Conservation (phyloP, 176 grass and related monocot genomes). For the Metroxylon sagu region DNA sequence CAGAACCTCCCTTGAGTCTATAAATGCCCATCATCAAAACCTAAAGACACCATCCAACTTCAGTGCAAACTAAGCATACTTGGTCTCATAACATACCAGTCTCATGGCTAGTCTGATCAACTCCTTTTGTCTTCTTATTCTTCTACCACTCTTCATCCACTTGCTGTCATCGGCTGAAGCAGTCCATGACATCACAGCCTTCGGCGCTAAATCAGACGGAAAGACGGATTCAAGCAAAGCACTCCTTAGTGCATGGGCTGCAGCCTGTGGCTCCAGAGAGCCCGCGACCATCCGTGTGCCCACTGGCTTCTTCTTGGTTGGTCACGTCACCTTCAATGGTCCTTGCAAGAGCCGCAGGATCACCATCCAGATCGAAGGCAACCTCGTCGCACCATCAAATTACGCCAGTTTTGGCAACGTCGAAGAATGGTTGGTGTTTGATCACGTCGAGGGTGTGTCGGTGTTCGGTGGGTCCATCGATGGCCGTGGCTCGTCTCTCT, state of each 20-base stretch:
- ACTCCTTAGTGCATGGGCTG: constrained; percentile 57
- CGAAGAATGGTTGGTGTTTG: constrained; percentile 57
- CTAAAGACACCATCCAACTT: no score
- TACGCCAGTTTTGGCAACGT: constrained; percentile 17
- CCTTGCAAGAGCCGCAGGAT: constrained; percentile 49
- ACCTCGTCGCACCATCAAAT: constrained; percentile 35
- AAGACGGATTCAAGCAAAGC: constrained; percentile 35
- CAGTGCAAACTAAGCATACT: no score
- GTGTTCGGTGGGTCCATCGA: constrained; percentile 63
- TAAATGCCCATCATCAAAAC: no score
- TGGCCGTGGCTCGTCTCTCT: constrained; percentile 59
- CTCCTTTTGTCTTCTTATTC: constrained; percentile 17
- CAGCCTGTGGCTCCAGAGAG: constrained; percentile 48
- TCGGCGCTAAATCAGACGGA: constrained; percentile 57
- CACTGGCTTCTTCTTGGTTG: constrained; percentile 41
- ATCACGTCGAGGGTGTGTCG: constrained; percentile 45
- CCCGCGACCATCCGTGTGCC: constrained; percentile 52
- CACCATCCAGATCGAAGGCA: constrained; percentile 47
- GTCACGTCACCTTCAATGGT: constrained; percentile 39
- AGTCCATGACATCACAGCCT: constrained; percentile 46
- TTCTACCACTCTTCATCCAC: not conserved
- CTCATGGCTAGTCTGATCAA: no score
- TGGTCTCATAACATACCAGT: no score
- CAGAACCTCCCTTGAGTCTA: no score
- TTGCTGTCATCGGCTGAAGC: not conserved